Base-by-base conservation (phyloP, 164 flowering plant species). In the Vitis rotundifolia region DNA sequence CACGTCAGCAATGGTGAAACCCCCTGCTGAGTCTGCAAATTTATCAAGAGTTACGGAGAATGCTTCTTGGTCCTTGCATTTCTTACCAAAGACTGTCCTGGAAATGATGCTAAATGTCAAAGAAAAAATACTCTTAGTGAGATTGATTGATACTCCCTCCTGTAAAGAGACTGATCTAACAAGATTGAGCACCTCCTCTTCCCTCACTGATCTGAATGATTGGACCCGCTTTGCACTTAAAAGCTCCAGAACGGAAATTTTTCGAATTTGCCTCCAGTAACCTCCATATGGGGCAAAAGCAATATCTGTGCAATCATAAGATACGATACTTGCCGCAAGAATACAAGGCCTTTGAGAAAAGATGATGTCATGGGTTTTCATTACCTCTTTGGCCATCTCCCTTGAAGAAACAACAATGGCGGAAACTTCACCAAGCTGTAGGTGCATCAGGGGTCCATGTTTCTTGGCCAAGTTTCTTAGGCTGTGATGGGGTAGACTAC, bases 211-310 rank as follows among this genome's bases (percentile, higher is more conserved):
- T n/a, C 66, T 47, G 14, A 77, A 74, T 0, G 78, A 68, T 29
- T 71, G 78, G 1, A 83, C 82, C 0, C 82, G 61, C 66, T 59
- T 72, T 1, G 74, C 16, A 54, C 71, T 79, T 9, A 83, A 44
- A 48, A 83, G 79, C 62, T 81, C 82, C 49, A 68, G 3, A 1
- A 59, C 53, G 68, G 79, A 78, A 67, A 83, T 73, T 63, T 75
- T 83, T 3, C 79, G 57, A 31, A 83, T 26, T 15, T 81, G 79
- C 37, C 81, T 68, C 86, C 86, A 83, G 59, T 74, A 79, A 22
- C 61, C 69, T 8, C 83, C 81, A 53, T 71, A 83, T 3, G 84
- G 84, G 12, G 86, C 19, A 49, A 69, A 69, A 15, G 31, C 37
- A 14, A 68, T 10, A 10, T 57, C 44, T n/a, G 64, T 22, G 22